Evolutionary conservation across 2,329 filamentous ascomycete species (phyloP).

Genomic region (Pseudogymnoascus pannorum): DNA sequence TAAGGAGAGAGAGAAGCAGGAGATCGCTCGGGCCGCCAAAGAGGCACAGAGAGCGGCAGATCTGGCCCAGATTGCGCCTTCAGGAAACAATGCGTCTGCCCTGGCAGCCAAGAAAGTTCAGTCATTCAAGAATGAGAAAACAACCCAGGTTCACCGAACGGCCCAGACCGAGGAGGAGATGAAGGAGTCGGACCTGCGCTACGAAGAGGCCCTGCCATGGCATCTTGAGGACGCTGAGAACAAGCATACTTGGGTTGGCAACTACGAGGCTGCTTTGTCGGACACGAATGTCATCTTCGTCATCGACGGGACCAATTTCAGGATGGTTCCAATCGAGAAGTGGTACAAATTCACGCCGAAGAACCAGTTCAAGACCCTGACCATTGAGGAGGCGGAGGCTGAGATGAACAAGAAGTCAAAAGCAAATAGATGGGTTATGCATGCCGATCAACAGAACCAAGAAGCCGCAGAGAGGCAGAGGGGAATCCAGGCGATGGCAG

Average conservation of each 20-base stretch:
- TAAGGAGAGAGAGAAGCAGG: constrained; percentile 55
- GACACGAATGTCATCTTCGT: constrained; percentile 76
- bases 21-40: constrained; percentile 68
- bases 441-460: constrained; percentile 52
- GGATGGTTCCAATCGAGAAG: constrained; percentile 87
- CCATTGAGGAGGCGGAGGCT: constrained; percentile 78
- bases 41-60: constrained; percentile 82
- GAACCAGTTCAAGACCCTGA: constrained; percentile 69
- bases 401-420: constrained; percentile 72
- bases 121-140: constrained; percentile 76
- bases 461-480: constrained; percentile 50
- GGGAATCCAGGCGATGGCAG: constrained; percentile 44
- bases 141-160: constrained; percentile 76
- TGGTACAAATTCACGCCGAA: constrained; percentile 86
- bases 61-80: constrained; percentile 86
- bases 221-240: constrained; percentile 94
- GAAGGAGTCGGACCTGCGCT: constrained; percentile 66
- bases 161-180: constrained; percentile 63
- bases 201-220: constrained; percentile 95
- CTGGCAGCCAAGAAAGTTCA: constrained; percentile 34
- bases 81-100: constrained; percentile 47
- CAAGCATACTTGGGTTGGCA: constrained; percentile 88
- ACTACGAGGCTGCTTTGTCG: constrained; percentile 82
- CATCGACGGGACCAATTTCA: constrained; percentile 62
- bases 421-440: constrained; percentile 73